Base-by-base conservation (phyloP, 495 filamentous ascomycete species). In the Podospora conica region DNA sequence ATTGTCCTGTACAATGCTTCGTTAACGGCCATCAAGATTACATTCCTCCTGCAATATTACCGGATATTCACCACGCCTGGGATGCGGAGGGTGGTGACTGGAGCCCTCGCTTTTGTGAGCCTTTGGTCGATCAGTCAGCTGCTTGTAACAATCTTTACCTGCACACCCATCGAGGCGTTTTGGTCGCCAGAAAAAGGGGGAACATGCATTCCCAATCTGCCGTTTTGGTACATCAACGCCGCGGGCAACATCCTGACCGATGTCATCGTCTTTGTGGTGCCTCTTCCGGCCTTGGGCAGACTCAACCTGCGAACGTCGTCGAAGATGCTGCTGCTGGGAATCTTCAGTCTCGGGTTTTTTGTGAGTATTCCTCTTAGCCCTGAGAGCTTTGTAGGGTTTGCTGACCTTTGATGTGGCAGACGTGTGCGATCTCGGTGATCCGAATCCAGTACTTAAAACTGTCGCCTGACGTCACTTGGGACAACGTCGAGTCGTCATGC, bases 401-500 rank as follows among this genome's bases (percentile, higher is more conserved):
- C 40, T 48, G 40, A 48, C 40, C 40, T n/a, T 48, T 48, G 15
- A 7, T 56, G 55, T 9, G 10, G 11, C 66, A 85, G 65, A 84
- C 82, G 1, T 75, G 83, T 60, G 82, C 86, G 63, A 81, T 87
- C 65, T 86, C 84, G 1, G 79, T 87, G 29, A 82, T 85, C 66
- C 82, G 81, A 60, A 80, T 86, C 67, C 74, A 81, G 21, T 79
- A 79, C 77, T 72, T 81, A 72, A 25, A 84, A 66, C 70, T 80
- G 53, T 79, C 78, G 48, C 70, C 67, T 2, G 84, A 86, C 60
- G 76, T 79, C 61, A 84, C 84, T 4, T 84, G 82, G 71, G 82
- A 87, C 66, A 86, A 85, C 70, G 81, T 87, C 55, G 80, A 81
- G 57, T 80, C 82, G 1, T 85, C 85, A 0, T 82, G 81, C 64